Percentiles rank a stretch among this genome's conserved stretches.
phyloP scores from a whole-genome alignment of 495 filamentous ascomycete genomes.

The Talaromyces stipitatus region DNA sequence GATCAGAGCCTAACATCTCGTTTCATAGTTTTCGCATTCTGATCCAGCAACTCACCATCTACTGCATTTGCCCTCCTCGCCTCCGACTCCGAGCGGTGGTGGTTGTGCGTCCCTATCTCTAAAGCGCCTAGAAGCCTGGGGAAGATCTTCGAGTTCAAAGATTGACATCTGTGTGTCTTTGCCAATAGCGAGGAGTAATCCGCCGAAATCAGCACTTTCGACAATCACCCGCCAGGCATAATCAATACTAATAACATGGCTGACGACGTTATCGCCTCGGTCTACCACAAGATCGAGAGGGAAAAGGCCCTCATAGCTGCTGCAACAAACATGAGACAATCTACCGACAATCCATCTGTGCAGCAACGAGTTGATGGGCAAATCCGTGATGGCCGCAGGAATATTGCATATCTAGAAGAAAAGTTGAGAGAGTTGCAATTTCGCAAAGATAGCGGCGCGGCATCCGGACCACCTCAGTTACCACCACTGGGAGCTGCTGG shows the following conservation, averaged over 20 bases:
- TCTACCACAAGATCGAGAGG: conserved; percentile 95
- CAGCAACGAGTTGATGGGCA: conserved; percentile 82
- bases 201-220: background rate
- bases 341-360: conserved; percentile 84
- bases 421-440: conserved; percentile 81
- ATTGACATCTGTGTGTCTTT: background rate
- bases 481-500: conserved; percentile 26
- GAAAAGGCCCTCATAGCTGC: conserved; percentile 94
- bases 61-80: background rate
- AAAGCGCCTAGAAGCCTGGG: background rate
- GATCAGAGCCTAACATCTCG: background rate
- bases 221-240: background rate
- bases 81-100: background rate
- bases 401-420: conserved; percentile 90
- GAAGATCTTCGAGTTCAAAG: background rate
- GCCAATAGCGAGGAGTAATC: background rate
- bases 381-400: conserved; percentile 86
- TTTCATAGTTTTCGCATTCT: background rate
- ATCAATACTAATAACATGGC: conserved; percentile 29
- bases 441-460: conserved; percentile 57
- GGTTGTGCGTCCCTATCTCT: background rate
- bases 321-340: conserved; percentile 88
- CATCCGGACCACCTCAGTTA: conserved; percentile 30
- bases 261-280: conserved; percentile 72
- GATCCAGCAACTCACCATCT: background rate